phyloP scores from a whole-genome alignment of 202 grass and related monocot genomes.

The Setaria viridis region DNA sequence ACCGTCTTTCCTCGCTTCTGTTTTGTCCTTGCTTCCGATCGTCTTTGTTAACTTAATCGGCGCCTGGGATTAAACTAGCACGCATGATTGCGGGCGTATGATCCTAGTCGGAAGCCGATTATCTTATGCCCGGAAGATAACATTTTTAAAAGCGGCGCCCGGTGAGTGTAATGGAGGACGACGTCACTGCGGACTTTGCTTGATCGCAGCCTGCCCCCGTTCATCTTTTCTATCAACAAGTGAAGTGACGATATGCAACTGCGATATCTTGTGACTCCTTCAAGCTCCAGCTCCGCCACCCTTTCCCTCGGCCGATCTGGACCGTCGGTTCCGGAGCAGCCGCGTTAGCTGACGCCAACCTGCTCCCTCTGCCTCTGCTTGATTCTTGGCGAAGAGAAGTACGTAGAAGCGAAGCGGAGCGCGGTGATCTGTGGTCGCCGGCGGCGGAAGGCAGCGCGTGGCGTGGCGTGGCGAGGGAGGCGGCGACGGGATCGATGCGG shows the following conservation, averaged over 20 bases:
- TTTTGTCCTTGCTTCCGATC: too few relatives aligned
- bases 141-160: slow-evolving; percentile 15
- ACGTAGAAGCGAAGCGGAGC: not conserved
- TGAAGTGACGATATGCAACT: not conserved
- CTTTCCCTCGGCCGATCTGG: not conserved
- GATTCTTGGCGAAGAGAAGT: too few relatives aligned
- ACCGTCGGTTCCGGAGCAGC: not conserved
- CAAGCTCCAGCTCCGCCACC: too few relatives aligned
- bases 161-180: slow-evolving; percentile 27
- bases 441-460: slow-evolving; percentile 16
- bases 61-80: slow-evolving; percentile 13
- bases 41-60: too few relatives aligned
- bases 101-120: slow-evolving; percentile 46
- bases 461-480: not conserved
- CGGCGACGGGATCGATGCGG: not conserved
- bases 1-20: too few relatives aligned
- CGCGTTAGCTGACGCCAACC: too few relatives aligned
- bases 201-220: not conserved
- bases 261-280: not conserved
- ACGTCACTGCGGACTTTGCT: slow-evolving; percentile 41
- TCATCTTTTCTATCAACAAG: not conserved
- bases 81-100: slow-evolving; percentile 43
- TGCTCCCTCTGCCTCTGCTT: too few relatives aligned
- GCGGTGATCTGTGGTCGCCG: not conserved
- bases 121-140: slow-evolving; percentile 51